phyloP scores from a whole-genome alignment of 768 basidiomycete species.

The Tricholoma hemisulphureum region DNA sequence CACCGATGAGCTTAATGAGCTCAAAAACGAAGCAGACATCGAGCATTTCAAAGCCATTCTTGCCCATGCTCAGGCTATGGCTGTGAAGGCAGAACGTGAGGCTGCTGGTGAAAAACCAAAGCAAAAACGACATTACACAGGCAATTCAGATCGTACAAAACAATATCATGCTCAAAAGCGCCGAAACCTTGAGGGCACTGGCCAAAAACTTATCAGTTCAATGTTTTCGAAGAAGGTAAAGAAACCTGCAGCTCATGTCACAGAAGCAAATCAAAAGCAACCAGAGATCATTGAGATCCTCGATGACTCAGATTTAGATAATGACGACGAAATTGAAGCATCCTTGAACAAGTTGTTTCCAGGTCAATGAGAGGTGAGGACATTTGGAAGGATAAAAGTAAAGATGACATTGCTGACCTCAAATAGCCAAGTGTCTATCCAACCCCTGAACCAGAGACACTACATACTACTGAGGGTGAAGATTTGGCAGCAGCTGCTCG shows the following conservation, averaged over 20 bases:
- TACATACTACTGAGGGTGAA: neutral
- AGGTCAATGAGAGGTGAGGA: neutral
- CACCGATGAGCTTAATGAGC: neutral
- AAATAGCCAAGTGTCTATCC: neutral
- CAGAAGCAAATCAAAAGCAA: neutral
- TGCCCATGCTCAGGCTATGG: neutral
- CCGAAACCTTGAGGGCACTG: constrained; percentile 1
- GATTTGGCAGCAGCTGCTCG: neutral
- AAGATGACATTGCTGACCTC: neutral
- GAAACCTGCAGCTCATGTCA: neutral
- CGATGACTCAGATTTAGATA: neutral
- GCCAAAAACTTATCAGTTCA: constrained; percentile 4
- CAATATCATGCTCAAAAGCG: constrained; percentile 6
- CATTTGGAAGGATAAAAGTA: neutral
- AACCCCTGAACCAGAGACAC: neutral
- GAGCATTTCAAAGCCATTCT: constrained; percentile 1
- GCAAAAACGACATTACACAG: constrained; percentile 9
- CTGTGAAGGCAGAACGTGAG: neutral
- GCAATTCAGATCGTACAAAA: constrained; percentile 10
- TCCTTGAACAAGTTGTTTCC: neutral
- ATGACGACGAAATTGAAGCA: neutral
- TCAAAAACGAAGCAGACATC: neutral
- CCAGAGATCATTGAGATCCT: neutral
- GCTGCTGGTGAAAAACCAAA: constrained; percentile 4
- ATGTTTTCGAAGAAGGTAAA: constrained; percentile 9